Conservation (phyloP, 2,329 filamentous ascomycete genomes). For the Venturia oleaginea region DNA sequence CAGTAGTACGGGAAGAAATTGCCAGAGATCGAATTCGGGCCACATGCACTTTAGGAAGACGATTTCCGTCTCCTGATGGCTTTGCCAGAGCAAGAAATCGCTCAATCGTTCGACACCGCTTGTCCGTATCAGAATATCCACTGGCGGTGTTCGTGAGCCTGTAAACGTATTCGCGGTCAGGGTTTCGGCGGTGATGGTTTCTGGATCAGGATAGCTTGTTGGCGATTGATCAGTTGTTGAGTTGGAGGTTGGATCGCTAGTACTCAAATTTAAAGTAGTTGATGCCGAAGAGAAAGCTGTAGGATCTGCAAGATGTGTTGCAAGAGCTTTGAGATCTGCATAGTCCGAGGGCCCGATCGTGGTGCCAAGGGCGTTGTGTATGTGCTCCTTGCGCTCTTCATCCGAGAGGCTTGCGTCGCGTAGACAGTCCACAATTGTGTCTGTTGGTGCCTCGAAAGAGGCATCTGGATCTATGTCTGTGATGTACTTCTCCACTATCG, state of each 20-base stretch:
- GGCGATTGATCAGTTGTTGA: conserved; percentile 45
- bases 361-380: background rate
- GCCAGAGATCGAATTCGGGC: conserved; percentile 92
- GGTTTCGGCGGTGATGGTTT: conserved; percentile 76
- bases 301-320: conserved; percentile 5
- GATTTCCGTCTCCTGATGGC: conserved; percentile 83
- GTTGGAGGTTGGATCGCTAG: conserved; percentile 39
- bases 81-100: conserved; percentile 99
- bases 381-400: conserved; percentile 4
- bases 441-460: conserved; percentile 11
- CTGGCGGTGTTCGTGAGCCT: conserved; percentile 62
- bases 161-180: conserved; percentile 85
- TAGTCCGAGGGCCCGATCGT: conserved; percentile 8
- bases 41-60: conserved; percentile 88
- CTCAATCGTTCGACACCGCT: conserved; percentile 88
- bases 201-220: conserved; percentile 57
- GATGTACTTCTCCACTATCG: conserved; percentile 12
- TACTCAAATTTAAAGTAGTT: conserved; percentile 12
- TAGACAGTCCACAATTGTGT: conserved; percentile 9
- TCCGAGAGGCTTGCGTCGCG: conserved; percentile 6
- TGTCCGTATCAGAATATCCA: conserved; percentile 85
- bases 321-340: conserved; percentile 11
- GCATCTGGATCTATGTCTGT: background rate
- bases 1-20: conserved; percentile 83
- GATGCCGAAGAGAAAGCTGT: conserved; percentile 7